phyloP scores from a whole-genome alignment of 78 protist genomes.

The Dictyostelium purpureum region DNA sequence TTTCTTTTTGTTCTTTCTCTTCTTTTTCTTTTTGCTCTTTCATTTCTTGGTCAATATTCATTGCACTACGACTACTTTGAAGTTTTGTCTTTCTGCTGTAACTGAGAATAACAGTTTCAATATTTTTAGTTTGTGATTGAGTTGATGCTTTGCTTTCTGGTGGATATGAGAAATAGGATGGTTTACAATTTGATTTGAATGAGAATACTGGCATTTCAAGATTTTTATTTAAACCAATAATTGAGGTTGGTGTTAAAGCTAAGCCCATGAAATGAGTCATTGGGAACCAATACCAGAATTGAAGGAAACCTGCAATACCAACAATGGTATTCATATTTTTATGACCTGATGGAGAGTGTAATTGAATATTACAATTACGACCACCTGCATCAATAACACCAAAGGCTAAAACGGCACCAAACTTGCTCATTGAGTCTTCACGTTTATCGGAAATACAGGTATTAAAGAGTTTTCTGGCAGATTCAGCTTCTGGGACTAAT shows the following conservation, averaged over 20 bases:
- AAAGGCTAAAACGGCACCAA: conserved; percentile 98
- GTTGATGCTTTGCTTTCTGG: conserved; percentile 59
- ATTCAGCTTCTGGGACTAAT: conserved; percentile 47
- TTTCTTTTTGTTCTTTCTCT: conserved; percentile 66
- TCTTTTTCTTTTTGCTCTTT: conserved; percentile 34
- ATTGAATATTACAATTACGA: conserved; percentile 92
- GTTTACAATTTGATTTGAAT: conserved; percentile 67
- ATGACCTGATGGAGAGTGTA: conserved; percentile 86
- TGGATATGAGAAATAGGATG: conserved; percentile 96
- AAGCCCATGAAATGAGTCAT: conserved; percentile 92
- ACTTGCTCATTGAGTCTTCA: conserved; percentile 93
- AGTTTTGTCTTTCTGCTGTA: conserved; percentile 41
- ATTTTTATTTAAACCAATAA: conserved; percentile 94
- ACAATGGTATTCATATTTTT: conserved; percentile 75
- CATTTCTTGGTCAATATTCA: background rate
- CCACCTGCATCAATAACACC: conserved; percentile 99
- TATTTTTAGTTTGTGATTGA: conserved; percentile 51
- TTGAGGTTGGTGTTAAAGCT: conserved; percentile 97
- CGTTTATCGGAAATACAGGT: conserved; percentile 86
- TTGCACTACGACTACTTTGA: conserved; percentile 24
- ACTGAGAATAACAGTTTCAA: conserved; percentile 85
- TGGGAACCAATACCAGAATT: conserved; percentile 99
- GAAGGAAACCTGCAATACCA: conserved; percentile 95
- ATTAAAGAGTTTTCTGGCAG: conserved; percentile 60
- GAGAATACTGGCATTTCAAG: conserved; percentile 84